Evolutionary conservation across 352 stramenopile species (phyloP).

Genomic region (Phytophthora pini): DNA sequence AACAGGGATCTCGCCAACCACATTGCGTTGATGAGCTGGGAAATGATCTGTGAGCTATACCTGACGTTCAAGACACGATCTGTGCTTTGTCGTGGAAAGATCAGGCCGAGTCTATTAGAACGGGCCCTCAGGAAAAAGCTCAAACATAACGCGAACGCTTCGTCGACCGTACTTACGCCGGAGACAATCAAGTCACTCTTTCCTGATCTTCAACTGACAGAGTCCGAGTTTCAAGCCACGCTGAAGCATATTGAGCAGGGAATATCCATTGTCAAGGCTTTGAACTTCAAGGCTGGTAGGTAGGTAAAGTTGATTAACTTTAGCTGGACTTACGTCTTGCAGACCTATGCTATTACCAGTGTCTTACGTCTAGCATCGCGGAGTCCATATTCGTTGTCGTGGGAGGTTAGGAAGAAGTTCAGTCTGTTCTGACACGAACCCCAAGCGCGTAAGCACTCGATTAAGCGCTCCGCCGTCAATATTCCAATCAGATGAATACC

Average conservation of each 20-base stretch:
- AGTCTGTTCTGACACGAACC: too few relatives aligned
- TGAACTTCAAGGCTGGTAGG: slow-evolving; percentile 9
- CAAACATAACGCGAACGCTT: background rate
- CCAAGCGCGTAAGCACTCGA: too few relatives aligned
- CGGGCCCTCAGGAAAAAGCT: slow-evolving; percentile 9
- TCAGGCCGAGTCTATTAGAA: slow-evolving; percentile 26
- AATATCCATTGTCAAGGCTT: slow-evolving; percentile 8
- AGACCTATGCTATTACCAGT: too few relatives aligned
- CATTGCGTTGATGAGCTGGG: slow-evolving; percentile 31
- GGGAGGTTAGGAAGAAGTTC: too few relatives aligned
- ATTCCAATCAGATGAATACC: too few relatives aligned
- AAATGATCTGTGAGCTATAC: slow-evolving; percentile 26
- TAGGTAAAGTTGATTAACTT: too few relatives aligned
- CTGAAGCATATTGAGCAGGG: slow-evolving; percentile 28
- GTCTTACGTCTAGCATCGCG: too few relatives aligned
- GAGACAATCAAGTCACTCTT: slow-evolving; percentile 26
- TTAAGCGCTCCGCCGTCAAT: too few relatives aligned
- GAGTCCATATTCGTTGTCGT: too few relatives aligned
- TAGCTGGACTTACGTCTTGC: too few relatives aligned
- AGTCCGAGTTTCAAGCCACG: slow-evolving; percentile 14
- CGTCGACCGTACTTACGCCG: slow-evolving; percentile 6
- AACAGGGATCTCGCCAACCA: slow-evolving; percentile 27
- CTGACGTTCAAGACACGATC: background rate
- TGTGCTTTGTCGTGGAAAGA: slow-evolving; percentile 24
- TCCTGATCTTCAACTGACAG: slow-evolving; percentile 2